These are phyloP conservation scores for Geranomyces michiganensis DNA, from an alignment of 192 early-diverging fungal species.

Conservation along the genomic window DNA sequence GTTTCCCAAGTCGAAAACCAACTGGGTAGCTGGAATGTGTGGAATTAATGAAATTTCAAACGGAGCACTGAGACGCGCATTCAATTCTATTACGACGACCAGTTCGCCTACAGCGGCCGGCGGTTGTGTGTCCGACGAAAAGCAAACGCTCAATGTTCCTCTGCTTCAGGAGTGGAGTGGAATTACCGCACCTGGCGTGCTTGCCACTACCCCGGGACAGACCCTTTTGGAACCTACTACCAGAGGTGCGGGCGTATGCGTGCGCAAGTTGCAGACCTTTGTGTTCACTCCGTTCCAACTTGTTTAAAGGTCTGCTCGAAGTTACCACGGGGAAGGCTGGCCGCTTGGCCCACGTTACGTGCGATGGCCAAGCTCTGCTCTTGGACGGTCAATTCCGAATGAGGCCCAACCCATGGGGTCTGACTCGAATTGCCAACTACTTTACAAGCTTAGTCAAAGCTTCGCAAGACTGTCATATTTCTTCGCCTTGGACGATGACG, in stretches of 20 bases:
- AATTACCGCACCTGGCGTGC: not conserved
- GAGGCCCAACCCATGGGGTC: not conserved
- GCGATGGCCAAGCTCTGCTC: not conserved
- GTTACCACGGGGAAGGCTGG: not conserved
- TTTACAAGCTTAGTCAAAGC: not conserved
- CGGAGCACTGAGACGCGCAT: not conserved
- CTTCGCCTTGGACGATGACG: not conserved
- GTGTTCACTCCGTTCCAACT: too few relatives aligned
- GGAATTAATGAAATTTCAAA: not conserved
- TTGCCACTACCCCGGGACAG: not conserved
- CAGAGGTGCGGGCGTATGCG: not conserved
- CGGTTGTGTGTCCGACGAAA: not conserved
- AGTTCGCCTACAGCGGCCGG: not conserved
- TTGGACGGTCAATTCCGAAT: constrained; percentile 1
- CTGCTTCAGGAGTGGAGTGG: not conserved
- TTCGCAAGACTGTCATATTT: not conserved
- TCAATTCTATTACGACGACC: not conserved
- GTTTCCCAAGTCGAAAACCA: not conserved
- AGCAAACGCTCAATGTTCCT: not conserved
- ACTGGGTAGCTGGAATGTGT: not conserved
- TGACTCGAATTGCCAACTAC: not conserved
- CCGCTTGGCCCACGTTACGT: not conserved
- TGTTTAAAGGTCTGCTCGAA: not conserved
- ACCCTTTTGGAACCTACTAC: not conserved
- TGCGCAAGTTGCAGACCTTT: not conserved